phyloP scores from a whole-genome alignment of 192 early-diverging fungal genomes.

The Pilobolus umbonatus region DNA sequence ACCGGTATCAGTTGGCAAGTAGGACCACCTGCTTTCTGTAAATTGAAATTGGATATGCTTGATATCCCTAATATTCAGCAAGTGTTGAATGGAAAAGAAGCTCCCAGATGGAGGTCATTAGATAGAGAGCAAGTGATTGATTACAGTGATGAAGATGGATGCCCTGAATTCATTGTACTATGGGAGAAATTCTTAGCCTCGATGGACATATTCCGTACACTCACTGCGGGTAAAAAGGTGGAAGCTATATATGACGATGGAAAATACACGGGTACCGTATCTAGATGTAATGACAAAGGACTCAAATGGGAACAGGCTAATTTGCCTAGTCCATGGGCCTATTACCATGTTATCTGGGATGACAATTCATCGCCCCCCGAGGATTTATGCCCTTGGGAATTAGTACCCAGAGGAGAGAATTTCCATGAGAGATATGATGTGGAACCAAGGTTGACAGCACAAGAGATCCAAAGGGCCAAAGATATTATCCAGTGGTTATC shows the following conservation, averaged over 20 bases:
- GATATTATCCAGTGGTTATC: slow-evolving; percentile 41
- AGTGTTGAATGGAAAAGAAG: slow-evolving; percentile 30
- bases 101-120: slow-evolving; percentile 20
- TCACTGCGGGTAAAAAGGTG: slow-evolving; percentile 49
- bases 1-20: slow-evolving; percentile 53
- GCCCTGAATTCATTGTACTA: slow-evolving; percentile 67
- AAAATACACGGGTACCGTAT: slow-evolving; percentile 48
- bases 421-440: slow-evolving; percentile 16
- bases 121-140: slow-evolving; percentile 47
- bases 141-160: slow-evolving; percentile 66
- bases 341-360: slow-evolving; percentile 45
- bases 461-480: slow-evolving; percentile 33
- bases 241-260: slow-evolving; percentile 64
- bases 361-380: slow-evolving; percentile 25
- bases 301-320: slow-evolving; percentile 36
- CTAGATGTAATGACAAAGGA: slow-evolving; percentile 28
- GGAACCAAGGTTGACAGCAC: neutral
- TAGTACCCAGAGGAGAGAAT: slow-evolving; percentile 21
- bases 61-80: slow-evolving; percentile 44
- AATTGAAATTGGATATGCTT: slow-evolving; percentile 43
- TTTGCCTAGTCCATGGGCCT: slow-evolving; percentile 47
- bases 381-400: slow-evolving; percentile 46
- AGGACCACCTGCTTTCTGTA: slow-evolving; percentile 67
- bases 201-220: slow-evolving; percentile 37
- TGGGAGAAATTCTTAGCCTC: slow-evolving; percentile 56